phyloP scores from a whole-genome alignment of 2,329 filamentous ascomycete species.

The Dichotomopilus funicola region DNA sequence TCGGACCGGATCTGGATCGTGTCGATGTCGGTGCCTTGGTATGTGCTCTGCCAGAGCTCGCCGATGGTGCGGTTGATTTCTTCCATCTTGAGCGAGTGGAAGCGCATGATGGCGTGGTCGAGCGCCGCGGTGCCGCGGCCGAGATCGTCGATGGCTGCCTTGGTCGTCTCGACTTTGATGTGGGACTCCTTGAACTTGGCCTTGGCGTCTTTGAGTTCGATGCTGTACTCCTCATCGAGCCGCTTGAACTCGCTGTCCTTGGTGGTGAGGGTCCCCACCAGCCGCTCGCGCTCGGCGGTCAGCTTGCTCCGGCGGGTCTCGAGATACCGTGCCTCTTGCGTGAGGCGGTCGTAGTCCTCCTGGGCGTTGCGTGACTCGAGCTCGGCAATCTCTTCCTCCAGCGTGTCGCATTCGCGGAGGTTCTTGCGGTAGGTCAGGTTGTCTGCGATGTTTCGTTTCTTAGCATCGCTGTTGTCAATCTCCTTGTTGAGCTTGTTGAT shows the following conservation, averaged over 20 bases:
- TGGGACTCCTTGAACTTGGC: constrained; percentile 77
- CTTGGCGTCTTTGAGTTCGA: constrained; percentile 79
- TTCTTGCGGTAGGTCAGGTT: constrained; percentile 83
- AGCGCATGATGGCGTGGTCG: constrained; percentile 96
- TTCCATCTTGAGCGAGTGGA: constrained; percentile 94
- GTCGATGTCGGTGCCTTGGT: constrained; percentile 95
- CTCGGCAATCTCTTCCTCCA: constrained; percentile 64
- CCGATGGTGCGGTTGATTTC: constrained; percentile 93
- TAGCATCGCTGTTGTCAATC: constrained; percentile 71
- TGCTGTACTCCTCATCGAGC: constrained; percentile 72
- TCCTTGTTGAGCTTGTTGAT: constrained; percentile 74
- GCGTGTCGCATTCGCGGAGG: constrained; percentile 57
- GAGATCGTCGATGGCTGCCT: constrained; percentile 86
- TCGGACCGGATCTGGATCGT: constrained; percentile 93
- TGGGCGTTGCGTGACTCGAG: constrained; percentile 75
- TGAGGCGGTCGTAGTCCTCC: constrained; percentile 71
- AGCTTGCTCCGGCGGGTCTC: constrained; percentile 63
- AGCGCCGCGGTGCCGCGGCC: constrained; percentile 75
- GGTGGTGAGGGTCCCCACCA: constrained; percentile 72
- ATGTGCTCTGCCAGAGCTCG: constrained; percentile 95
- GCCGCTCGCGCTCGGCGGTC: constrained; percentile 63
- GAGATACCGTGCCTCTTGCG: constrained; percentile 59
- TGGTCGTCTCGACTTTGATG: constrained; percentile 85
- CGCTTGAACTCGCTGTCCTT: constrained; percentile 75
- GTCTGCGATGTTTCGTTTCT: constrained; percentile 79